Evolutionary conservation across 495 filamentous ascomycete species (phyloP).

Genomic region (Penicillium manginii): DNA sequence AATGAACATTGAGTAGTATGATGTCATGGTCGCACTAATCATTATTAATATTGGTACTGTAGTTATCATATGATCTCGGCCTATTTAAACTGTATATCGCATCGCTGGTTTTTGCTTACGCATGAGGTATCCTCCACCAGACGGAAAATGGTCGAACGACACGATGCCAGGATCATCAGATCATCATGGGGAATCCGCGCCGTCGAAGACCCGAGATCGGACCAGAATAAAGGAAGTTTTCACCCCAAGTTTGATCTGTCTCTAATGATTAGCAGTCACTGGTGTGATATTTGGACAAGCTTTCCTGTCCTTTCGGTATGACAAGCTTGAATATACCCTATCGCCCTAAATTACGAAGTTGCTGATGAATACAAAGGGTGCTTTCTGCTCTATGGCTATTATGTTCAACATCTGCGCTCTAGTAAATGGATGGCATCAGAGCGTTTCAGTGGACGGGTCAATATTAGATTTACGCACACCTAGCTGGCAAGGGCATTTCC

Average conservation of each 20-base stretch:
- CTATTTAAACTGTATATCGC: too few species aligned
- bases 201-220: background rate
- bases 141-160: too few species aligned
- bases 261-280: background rate
- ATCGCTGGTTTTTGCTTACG: too few species aligned
- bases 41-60: too few species aligned
- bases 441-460: constrained; percentile 44
- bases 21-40: too few species aligned
- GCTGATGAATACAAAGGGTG: constrained; percentile 46
- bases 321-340: background rate
- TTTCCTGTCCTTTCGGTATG: background rate
- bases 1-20: too few species aligned
- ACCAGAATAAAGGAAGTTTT: background rate
- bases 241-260: background rate
- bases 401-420: constrained; percentile 79
- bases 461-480: background rate
- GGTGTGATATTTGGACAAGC: background rate
- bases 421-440: constrained; percentile 68
- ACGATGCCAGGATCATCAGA: too few species aligned
- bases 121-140: too few species aligned
- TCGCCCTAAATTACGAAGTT: background rate
- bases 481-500: background rate
- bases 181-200: too few species aligned
- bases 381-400: constrained; percentile 77
- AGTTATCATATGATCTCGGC: too few species aligned